Evolutionary conservation across 306 rosid genomes (phyloP).

Genomic region (Cajanus cajan): DNA sequence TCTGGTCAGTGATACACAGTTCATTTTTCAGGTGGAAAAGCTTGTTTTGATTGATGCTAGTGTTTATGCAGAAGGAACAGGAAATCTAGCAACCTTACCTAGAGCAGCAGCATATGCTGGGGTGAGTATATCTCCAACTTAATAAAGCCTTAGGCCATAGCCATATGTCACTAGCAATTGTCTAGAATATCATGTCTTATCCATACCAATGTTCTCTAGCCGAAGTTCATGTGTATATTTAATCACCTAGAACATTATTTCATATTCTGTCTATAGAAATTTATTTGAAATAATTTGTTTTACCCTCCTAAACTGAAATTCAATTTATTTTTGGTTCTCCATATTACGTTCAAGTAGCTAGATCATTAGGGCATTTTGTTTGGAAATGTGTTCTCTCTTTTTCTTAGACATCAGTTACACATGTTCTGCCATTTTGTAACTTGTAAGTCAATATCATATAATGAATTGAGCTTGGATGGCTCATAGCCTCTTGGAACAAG

Average conservation of each 20-base stretch:
- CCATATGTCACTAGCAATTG: neutral
- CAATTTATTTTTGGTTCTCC: neutral
- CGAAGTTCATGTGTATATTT: neutral
- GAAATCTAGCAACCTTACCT: constrained; percentile 60
- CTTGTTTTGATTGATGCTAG: constrained; percentile 81
- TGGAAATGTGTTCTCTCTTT: neutral
- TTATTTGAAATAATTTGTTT: neutral
- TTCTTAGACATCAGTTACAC: neutral
- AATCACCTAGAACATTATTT: neutral
- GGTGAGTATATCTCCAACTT: constrained; percentile 43
- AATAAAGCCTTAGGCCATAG: neutral
- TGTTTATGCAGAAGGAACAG: constrained; percentile 74
- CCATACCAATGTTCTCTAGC: neutral
- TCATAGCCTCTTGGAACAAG: neutral
- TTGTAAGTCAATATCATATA: neutral
- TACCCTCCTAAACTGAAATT: neutral
- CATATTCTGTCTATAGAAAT: neutral
- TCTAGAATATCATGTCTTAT: neutral
- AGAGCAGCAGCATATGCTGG: constrained; percentile 61
- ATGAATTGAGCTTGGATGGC: neutral
- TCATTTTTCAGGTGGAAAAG: constrained; percentile 66
- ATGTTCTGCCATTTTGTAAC: neutral
- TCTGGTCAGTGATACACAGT: constrained; percentile 11
- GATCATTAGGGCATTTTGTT: neutral
- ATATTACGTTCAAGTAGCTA: neutral